Conservation (phyloP, 768 basidiomycete species). For the Lactifluus subvellereus region DNA sequence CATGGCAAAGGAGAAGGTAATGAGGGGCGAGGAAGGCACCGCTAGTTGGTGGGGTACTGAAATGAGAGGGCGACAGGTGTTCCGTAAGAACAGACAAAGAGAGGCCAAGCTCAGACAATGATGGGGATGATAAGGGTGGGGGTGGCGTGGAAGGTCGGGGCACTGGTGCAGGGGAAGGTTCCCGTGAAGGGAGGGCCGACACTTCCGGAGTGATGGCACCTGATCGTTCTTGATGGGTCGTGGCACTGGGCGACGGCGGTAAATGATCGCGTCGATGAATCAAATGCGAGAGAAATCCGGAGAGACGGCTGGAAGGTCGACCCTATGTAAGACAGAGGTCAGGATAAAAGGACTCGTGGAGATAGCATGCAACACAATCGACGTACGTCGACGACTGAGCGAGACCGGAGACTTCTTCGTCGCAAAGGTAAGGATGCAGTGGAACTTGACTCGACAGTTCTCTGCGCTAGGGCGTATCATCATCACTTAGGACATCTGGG, state of each 20-base stretch:
- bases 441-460: constrained; percentile 10
- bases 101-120: constrained; percentile 70
- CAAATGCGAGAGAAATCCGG: constrained; percentile 78
- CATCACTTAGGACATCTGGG: constrained; percentile 21
- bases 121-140: constrained; percentile 63
- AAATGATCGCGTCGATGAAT: constrained; percentile 63
- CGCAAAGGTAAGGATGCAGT: constrained; percentile 1
- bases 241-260: constrained; percentile 25
- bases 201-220: constrained; percentile 23
- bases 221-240: constrained; percentile 23
- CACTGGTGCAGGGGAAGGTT: constrained; percentile 47
- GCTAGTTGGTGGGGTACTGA: constrained; percentile 66
- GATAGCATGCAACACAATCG: constrained; percentile 5
- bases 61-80: constrained; percentile 69
- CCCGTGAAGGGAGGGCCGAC: constrained; percentile 41
- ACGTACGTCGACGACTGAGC: constrained; percentile 46
- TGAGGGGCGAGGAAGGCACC: constrained; percentile 79
- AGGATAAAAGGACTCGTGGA: constrained; percentile 21
- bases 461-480: constrained; percentile 25
- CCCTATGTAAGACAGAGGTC: constrained; percentile 31
- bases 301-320: constrained; percentile 67
- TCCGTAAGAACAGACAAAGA: constrained; percentile 61
- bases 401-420: constrained; percentile 9
- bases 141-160: constrained; percentile 62
- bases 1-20: constrained; percentile 76